Conservation (phyloP, 257 asterid species). For the Phtheirospermum japonicum region DNA sequence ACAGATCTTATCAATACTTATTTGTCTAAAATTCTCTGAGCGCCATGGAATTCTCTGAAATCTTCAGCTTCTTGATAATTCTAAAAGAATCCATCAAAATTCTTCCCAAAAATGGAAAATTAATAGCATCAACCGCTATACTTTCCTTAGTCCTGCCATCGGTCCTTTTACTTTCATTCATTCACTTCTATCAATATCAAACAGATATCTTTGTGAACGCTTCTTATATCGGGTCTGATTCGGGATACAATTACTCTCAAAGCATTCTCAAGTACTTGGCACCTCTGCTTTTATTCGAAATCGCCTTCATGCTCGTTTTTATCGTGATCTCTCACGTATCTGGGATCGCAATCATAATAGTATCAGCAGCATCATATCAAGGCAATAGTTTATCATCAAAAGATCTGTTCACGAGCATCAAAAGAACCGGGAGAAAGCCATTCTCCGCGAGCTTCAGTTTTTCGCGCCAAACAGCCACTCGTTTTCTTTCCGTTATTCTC, state of each 20-base stretch:
- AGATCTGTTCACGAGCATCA: conserved; percentile 21
- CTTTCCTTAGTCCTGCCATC: conserved; percentile 30
- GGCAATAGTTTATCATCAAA: conserved; percentile 10
- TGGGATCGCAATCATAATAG: conserved; percentile 26
- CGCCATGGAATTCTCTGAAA: conserved; percentile 30
- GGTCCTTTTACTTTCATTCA: conserved; percentile 21
- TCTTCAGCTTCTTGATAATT: conserved; percentile 29
- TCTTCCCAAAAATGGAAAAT: conserved; percentile 27
- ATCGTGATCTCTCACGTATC: conserved; percentile 25
- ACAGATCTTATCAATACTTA: neutral
- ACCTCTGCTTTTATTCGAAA: conserved; percentile 10
- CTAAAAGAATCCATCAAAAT: conserved; percentile 32
- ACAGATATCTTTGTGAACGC: neutral
- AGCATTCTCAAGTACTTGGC: conserved; percentile 4
- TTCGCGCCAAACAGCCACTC: neutral
- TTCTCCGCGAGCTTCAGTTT: conserved; percentile 25
- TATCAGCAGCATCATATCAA: conserved; percentile 30
- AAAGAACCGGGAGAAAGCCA: conserved; percentile 28
- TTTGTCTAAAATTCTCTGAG: no score
- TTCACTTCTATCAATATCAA: conserved; percentile 1
- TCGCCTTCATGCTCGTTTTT: conserved; percentile 24
- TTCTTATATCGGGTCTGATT: neutral
- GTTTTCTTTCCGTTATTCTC: conserved; percentile 19
- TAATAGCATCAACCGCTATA: conserved; percentile 27
- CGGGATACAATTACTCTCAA: neutral